Base-by-base conservation (phyloP, 2,329 filamentous ascomycete species). In the Phoma sp. region DNA sequence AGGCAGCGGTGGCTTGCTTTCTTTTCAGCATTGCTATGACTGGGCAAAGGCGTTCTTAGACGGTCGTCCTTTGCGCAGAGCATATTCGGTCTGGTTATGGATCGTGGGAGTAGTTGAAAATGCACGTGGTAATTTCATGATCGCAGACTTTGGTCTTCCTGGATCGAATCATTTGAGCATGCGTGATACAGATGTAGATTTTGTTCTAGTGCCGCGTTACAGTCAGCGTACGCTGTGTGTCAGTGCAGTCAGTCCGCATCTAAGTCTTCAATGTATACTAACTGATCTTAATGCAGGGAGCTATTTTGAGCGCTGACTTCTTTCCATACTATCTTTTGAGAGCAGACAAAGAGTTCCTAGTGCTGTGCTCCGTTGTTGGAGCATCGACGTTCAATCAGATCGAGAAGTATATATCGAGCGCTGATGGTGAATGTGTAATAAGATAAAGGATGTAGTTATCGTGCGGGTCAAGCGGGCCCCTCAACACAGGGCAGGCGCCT, bases 41-140 rank as follows among this genome's bases (percentile, higher is more conserved):
- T 57, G 54, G 39, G 48, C 54, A 57, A 41, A 51, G 54, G 47
- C 43, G 47, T 51, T 47, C 47, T 47, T 51, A 55, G 54, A 57
- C 35, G 54, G 54, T 39, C 40, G 49, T 57, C 49, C 54, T 57
- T 48, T 49, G 48, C 29, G 44, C 48, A 57, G 48, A 40, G 35
- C 35, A 45, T 52, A 38, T 45, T 39, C 48, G 48, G 35, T 49
- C 40, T 48, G 22, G 22, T 29, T 45, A 27, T 40, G 35, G 54
- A 51, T 47, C 33, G 38, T 32, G 44, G 33, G 22, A 25, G 48
- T 52, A 41, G 35, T 45, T 38, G 49, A 57, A 52, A 57, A 52
- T 57, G 48, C 48, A 49, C 38, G 39, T 57, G 48, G 48, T 55
- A 54, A 58, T 50, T 47, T 47, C 43, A 12, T 37, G 15, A 45